phyloP scores from a whole-genome alignment of 345 rosid genomes.

The Gossypium longicalyx region DNA sequence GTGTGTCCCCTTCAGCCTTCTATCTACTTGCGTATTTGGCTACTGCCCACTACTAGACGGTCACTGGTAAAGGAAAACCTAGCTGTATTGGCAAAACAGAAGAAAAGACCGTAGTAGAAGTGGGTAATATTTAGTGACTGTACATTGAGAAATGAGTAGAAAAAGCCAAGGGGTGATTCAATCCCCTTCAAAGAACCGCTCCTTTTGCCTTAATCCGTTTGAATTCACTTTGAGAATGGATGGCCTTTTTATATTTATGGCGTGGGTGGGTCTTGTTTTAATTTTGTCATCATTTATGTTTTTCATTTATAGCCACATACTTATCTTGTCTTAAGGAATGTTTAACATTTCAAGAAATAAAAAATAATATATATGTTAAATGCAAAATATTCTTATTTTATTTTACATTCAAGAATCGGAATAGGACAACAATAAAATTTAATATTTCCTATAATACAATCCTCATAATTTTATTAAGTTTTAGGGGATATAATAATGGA shows the following conservation, averaged over 20 bases:
- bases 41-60: neutral
- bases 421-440: no score
- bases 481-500: no score
- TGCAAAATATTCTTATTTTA: neutral
- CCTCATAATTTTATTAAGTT: no score
- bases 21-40: neutral
- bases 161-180: neutral
- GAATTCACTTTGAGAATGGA: neutral
- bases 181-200: neutral
- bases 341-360: no score
- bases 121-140: neutral
- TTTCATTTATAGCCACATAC: neutral
- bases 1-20: neutral
- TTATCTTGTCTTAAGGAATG: neutral
- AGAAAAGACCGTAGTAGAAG: neutral
- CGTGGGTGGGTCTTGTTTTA: neutral
- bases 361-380: no score
- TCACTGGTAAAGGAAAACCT: constrained; percentile 9
- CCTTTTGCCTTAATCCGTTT: neutral
- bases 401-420: no score
- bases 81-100: neutral
- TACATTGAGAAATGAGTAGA: neutral
- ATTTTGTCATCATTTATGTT: neutral
- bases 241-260: neutral
- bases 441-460: no score